These are phyloP conservation scores for Claviceps maximensis DNA, from an alignment of 2,329 filamentous ascomycete genomes.

Conservation along the genomic window DNA sequence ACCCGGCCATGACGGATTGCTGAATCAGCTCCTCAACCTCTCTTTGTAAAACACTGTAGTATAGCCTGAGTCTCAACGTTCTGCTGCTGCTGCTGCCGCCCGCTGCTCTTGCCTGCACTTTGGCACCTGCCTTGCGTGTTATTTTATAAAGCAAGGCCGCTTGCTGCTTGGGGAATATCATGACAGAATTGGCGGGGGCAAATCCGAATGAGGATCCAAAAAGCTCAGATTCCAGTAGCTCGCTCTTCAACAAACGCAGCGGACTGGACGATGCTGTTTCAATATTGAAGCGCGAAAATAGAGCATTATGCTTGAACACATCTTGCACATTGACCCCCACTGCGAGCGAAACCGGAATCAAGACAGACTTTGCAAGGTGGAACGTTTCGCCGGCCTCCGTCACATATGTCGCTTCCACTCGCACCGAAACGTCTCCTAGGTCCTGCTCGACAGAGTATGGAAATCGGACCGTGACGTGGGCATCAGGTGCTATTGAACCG, in stretches of 20 bases:
- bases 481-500: conserved; percentile 29
- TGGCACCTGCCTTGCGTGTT: conserved; percentile 34
- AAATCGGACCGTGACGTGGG: conserved; percentile 46
- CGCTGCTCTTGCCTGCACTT: conserved; percentile 15
- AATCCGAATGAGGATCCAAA: conserved; percentile 52
- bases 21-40: conserved; percentile 46
- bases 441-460: conserved; percentile 79
- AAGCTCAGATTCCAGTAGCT: conserved; percentile 55
- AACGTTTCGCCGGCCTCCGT: conserved; percentile 45
- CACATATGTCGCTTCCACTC: conserved; percentile 62
- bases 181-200: conserved; percentile 36
- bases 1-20: conserved; percentile 25
- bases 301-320: conserved; percentile 68
- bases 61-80: conserved; percentile 54
- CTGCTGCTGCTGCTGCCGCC: conserved; percentile 12
- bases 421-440: conserved; percentile 55
- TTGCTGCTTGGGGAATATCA: conserved; percentile 70
- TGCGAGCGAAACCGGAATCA: conserved; percentile 60
- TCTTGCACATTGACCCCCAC: conserved; percentile 95
- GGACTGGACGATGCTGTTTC: conserved; percentile 67
- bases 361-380: conserved; percentile 34
- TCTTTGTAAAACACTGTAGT: conserved; percentile 65
- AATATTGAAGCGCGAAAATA: conserved; percentile 86
- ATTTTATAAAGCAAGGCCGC: conserved; percentile 73
- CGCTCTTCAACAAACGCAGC: conserved; percentile 57